Percentiles rank a stretch among this genome's conserved stretches.
phyloP scores from a whole-genome alignment of 2,329 filamentous ascomycete genomes.

The Alternaria sp. region DNA sequence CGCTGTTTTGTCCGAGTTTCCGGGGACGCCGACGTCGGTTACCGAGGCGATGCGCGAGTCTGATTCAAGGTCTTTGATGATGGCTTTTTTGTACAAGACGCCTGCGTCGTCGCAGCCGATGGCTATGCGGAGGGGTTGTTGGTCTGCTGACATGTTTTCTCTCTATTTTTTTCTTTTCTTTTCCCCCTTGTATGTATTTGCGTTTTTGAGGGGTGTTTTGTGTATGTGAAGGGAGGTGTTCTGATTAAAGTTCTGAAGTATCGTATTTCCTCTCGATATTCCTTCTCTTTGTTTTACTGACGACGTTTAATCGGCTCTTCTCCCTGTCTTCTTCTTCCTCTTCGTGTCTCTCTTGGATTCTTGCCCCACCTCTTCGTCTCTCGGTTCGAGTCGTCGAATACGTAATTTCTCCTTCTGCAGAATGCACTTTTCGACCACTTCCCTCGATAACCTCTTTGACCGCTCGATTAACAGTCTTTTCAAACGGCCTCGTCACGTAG shows the following conservation, averaged over 20 bases:
- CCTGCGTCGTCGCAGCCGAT: constrained; percentile 76
- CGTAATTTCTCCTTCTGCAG: constrained; percentile 35
- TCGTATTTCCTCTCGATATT: constrained; percentile 44
- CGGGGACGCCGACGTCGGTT: constrained; percentile 76
- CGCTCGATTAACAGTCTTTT: constrained; percentile 43
- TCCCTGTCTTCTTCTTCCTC: constrained; percentile 13
- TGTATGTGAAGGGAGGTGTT: not conserved
- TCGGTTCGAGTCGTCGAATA: constrained; percentile 26
- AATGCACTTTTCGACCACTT: constrained; percentile 35
- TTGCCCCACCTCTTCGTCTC: constrained; percentile 7
- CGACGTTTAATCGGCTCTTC: constrained; percentile 17
- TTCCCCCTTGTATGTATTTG: not conserved
- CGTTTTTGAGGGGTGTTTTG: not conserved
- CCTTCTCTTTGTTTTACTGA: constrained; percentile 20
- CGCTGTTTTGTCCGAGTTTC: constrained; percentile 74
- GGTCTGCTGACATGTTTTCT: constrained; percentile 21
- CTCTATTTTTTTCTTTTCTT: not conserved
- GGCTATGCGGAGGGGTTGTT: constrained; percentile 63
- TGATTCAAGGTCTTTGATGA: constrained; percentile 75
- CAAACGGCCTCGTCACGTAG: constrained; percentile 51
- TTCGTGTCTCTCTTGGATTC: constrained; percentile 12
- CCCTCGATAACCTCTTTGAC: constrained; percentile 45
- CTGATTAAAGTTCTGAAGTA: constrained; percentile 40
- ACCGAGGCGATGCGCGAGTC: constrained; percentile 72
- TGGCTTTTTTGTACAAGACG: constrained; percentile 77